These are phyloP conservation scores for Ceratocystis harringtonii DNA, from an alignment of 2,329 filamentous ascomycete species.

Conservation along the genomic window DNA sequence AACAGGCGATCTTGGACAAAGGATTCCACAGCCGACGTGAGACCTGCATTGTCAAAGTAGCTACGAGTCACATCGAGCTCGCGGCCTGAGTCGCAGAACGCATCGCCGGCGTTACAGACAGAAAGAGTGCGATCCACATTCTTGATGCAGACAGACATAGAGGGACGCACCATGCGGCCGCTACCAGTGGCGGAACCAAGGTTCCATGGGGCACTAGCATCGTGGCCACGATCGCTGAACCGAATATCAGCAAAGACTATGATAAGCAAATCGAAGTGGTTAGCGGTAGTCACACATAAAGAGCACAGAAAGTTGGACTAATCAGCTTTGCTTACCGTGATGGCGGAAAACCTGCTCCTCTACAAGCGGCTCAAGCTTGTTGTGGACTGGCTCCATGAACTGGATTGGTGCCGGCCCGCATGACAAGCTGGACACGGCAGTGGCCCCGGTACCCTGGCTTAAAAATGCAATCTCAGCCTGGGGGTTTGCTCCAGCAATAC, in stretches of 20 bases:
- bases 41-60: background rate
- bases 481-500: background rate
- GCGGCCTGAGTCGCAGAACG: slow-evolving; percentile 3
- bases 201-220: slow-evolving; percentile 1
- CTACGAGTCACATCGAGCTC: background rate
- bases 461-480: slow-evolving; percentile 1
- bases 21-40: background rate
- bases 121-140: slow-evolving; percentile 4
- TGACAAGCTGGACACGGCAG: background rate
- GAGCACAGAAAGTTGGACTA: background rate
- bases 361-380: background rate
- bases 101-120: slow-evolving; percentile 1
- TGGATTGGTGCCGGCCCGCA: slow-evolving; percentile 5
- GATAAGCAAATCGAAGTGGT: background rate
- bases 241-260: slow-evolving; percentile 9
- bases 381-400: background rate
- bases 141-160: background rate
- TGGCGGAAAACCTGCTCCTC: background rate
- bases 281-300: background rate
- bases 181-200: background rate
- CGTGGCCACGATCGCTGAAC: slow-evolving; percentile 6
- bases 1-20: background rate
- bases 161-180: slow-evolving; percentile 3
- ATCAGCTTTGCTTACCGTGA: background rate
- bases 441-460: slow-evolving; percentile 6